These are phyloP conservation scores for Zangia roseola DNA, from an alignment of 768 basidiomycete genomes.

Conservation along the genomic window DNA sequence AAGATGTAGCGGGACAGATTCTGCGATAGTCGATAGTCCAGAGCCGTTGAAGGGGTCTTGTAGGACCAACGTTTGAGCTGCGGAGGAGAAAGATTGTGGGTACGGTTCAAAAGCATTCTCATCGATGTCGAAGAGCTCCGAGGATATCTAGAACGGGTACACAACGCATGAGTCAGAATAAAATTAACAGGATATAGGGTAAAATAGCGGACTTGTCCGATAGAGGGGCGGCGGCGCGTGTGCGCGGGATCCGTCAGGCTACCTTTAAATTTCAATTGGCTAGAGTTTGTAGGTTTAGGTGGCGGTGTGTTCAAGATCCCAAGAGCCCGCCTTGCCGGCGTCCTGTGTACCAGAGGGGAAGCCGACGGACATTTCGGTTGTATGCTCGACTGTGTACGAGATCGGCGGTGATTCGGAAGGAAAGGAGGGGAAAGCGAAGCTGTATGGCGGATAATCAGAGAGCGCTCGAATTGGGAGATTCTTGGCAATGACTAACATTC, in stretches of 20 bases:
- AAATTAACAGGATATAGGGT: constrained; percentile 10
- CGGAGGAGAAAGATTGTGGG: constrained; percentile 36
- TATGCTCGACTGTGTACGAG: constrained; percentile 56
- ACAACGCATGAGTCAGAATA: constrained; percentile 13
- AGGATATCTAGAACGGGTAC: constrained; percentile 38
- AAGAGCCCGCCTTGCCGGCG: constrained; percentile 36
- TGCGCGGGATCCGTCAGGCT: constrained; percentile 71
- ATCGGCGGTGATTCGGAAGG: constrained; percentile 52
- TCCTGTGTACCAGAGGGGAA: constrained; percentile 28
- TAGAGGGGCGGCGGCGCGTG: constrained; percentile 39
- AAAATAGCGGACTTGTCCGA: constrained; percentile 37
- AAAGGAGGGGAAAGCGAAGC: constrained; percentile 61
- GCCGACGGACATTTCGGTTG: constrained; percentile 35
- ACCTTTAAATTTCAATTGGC: constrained; percentile 63
- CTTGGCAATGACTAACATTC: constrained; percentile 41
- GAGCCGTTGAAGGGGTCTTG: constrained; percentile 45
- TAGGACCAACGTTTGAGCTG: constrained; percentile 34
- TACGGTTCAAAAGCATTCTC: constrained; percentile 64
- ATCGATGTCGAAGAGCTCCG: constrained; percentile 71
- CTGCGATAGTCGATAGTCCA: constrained; percentile 33
- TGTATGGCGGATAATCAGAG: constrained; percentile 28
- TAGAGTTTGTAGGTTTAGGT: constrained; percentile 55
- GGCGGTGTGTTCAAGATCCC: constrained; percentile 56
- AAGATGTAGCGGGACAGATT: constrained; percentile 26
- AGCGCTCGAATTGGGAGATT: constrained; percentile 14